These are phyloP conservation scores for Solanum medicagineum DNA, from an alignment of 257 asterid genomes.

Conservation along the genomic window DNA sequence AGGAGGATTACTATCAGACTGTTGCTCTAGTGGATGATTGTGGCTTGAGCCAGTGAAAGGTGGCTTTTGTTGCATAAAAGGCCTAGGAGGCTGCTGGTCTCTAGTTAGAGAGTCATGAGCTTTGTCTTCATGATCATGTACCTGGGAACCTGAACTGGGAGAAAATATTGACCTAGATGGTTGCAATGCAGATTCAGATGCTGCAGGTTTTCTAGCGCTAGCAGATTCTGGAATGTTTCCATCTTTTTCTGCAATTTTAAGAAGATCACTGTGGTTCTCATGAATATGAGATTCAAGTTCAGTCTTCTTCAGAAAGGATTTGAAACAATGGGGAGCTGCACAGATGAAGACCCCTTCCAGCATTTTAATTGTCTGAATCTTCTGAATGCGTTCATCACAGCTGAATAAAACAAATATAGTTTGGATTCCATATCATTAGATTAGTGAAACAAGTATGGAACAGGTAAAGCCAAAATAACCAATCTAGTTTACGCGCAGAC, in stretches of 20 bases:
- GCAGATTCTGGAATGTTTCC: no score
- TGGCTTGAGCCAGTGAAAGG: constrained; percentile 34
- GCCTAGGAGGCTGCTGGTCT: constrained; percentile 46
- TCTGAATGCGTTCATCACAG: constrained; percentile 82
- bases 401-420: constrained; percentile 18
- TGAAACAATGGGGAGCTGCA: constrained; percentile 11
- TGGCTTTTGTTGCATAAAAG: constrained; percentile 38
- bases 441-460: neutral
- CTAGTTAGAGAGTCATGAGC: constrained; percentile 36
- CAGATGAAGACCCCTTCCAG: constrained; percentile 82
- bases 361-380: constrained; percentile 94
- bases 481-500: neutral
- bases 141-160: constrained; percentile 52
- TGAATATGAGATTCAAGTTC: no score
- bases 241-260: no score
- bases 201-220: no score
- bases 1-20: constrained; percentile 33
- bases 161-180: no score
- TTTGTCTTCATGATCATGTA: constrained; percentile 48
- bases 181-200: no score
- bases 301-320: no score
- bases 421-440: neutral
- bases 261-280: no score
- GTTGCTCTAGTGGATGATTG: constrained; percentile 26
- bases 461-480: neutral